Conservation (phyloP, 1,284 basidiomycete species). For the Ustilago sp. region DNA sequence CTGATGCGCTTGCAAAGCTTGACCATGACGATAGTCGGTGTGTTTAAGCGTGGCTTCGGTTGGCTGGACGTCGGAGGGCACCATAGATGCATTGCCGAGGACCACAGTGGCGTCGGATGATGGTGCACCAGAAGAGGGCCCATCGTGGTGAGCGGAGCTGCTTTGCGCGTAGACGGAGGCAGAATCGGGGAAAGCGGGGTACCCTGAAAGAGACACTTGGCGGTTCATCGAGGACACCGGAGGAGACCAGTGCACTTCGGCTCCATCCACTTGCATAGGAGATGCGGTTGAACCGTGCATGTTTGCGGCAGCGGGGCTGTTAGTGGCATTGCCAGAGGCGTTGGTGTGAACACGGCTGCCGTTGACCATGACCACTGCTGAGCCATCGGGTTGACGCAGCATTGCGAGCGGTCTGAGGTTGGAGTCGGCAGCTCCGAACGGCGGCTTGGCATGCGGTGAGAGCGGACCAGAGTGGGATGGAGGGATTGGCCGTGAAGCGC, state of each 20-base stretch:
- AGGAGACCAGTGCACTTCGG: slow-evolving; percentile 49
- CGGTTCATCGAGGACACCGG: slow-evolving; percentile 20
- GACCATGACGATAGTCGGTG: slow-evolving; percentile 21
- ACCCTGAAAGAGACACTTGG: slow-evolving; percentile 46
- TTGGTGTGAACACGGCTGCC: slow-evolving; percentile 14
- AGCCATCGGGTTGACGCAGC: slow-evolving; percentile 39
- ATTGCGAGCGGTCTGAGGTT: slow-evolving; percentile 40
- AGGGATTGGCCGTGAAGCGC: slow-evolving; percentile 40
- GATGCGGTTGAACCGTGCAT: slow-evolving; percentile 30
- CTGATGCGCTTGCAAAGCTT: slow-evolving; percentile 40
- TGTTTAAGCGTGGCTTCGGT: slow-evolving; percentile 38
- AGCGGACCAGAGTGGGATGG: slow-evolving; percentile 54
- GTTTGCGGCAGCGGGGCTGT: slow-evolving; percentile 2
- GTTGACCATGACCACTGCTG: slow-evolving; percentile 29
- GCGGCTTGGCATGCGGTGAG: slow-evolving; percentile 32
- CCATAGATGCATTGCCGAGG: slow-evolving; percentile 25
- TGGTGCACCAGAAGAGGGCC: slow-evolving; percentile 19
- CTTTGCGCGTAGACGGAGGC: slow-evolving; percentile 53
- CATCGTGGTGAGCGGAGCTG: slow-evolving; percentile 44
- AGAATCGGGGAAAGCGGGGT: slow-evolving; percentile 61
- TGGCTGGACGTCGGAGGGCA: slow-evolving; percentile 28
- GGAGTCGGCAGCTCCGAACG: slow-evolving; percentile 52
- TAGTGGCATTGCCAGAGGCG: slow-evolving; percentile 3
- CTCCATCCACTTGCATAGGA: slow-evolving; percentile 52
- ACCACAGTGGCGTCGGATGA: slow-evolving; percentile 31